Conservation (phyloP, 495 filamentous ascomycete species). For the Chaetomidium leptoderma region DNA sequence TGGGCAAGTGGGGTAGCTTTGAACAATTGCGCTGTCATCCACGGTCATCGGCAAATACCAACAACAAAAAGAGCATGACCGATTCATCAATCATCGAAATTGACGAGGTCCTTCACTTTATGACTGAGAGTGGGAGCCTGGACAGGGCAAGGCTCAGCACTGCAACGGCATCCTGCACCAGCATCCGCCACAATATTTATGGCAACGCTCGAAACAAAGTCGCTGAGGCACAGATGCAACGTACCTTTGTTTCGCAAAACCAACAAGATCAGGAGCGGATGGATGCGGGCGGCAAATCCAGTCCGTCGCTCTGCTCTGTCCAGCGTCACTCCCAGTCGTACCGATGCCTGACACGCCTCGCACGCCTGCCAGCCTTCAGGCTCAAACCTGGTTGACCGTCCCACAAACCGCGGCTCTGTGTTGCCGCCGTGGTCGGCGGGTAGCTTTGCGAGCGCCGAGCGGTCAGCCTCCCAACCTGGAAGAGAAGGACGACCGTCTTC, state of each 20-base stretch:
- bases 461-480: too few species aligned
- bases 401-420: neutral
- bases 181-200: conserved; percentile 3
- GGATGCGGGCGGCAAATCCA: neutral
- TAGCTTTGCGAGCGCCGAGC: neutral
- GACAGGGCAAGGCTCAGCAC: neutral
- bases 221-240: conserved; percentile 8
- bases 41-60: conserved; percentile 5
- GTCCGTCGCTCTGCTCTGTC: neutral
- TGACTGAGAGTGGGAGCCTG: neutral
- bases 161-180: neutral
- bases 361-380: neutral
- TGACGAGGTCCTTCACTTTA: neutral
- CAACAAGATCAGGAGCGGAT: neutral
- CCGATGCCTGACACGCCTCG: neutral
- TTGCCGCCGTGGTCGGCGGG: neutral
- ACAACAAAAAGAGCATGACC: neutral
- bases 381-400: neutral
- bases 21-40: neutral
- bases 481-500: neutral
- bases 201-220: conserved; percentile 4
- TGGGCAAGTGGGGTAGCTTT: neutral
- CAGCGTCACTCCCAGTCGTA: neutral
- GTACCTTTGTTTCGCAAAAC: conserved; percentile 1
- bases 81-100: neutral